These are phyloP conservation scores for Bryoglossum gracile DNA, from an alignment of 495 filamentous ascomycete genomes.

Conservation along the genomic window DNA sequence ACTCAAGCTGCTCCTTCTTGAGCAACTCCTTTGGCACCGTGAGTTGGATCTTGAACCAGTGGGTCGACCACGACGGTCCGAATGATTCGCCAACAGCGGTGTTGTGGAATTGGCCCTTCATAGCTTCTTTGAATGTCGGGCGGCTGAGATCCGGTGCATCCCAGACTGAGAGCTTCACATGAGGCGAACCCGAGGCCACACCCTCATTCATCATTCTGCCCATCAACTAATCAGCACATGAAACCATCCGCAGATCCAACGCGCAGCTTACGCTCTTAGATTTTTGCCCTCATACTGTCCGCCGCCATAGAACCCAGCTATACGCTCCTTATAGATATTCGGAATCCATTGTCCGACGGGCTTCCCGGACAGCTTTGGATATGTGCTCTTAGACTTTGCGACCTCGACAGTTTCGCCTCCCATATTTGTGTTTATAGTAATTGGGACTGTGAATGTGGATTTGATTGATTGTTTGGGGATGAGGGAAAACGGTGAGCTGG, in stretches of 20 bases:
- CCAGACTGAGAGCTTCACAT: conserved; percentile 85
- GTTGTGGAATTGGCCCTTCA: conserved; percentile 67
- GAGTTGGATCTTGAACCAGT: conserved; percentile 86
- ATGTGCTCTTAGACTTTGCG: conserved; percentile 30
- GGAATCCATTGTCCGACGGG: conserved; percentile 76
- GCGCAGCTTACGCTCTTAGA: conserved; percentile 48
- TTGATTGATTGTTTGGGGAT: conserved; percentile 12
- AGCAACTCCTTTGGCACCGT: conserved; percentile 65
- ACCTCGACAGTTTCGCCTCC: conserved; percentile 33
- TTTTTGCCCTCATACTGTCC: conserved; percentile 80
- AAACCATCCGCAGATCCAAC: not conserved
- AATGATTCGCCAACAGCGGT: conserved; percentile 72
- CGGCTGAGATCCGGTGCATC: conserved; percentile 69
- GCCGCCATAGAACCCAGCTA: conserved; percentile 66
- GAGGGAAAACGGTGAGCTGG: not conserved
- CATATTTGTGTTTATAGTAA: conserved; percentile 26
- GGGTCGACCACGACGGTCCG: conserved; percentile 96
- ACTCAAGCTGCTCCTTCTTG: conserved; percentile 72
- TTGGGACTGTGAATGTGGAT: conserved; percentile 1
- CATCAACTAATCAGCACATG: conserved; percentile 1
- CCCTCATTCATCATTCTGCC: conserved; percentile 69
- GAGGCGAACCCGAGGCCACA: conserved; percentile 57
- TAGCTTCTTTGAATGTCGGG: conserved; percentile 86
- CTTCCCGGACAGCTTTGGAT: conserved; percentile 39
- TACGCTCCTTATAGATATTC: conserved; percentile 78